These are phyloP conservation scores for Colletotrichum australisinense DNA, from an alignment of 2,329 filamentous ascomycete genomes.

Conservation along the genomic window DNA sequence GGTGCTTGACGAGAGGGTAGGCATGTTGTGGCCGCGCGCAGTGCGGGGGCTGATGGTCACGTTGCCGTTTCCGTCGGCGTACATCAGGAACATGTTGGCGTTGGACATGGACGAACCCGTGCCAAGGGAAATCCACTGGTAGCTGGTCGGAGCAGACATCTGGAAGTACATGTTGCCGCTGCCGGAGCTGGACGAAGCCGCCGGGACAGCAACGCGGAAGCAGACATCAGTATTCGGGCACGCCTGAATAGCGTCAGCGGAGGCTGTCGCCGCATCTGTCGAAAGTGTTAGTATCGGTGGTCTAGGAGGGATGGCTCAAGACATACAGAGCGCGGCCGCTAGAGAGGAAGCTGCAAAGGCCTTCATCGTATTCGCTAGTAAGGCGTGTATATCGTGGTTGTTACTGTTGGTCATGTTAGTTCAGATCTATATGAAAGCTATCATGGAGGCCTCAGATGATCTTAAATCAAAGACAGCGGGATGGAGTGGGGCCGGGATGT, in stretches of 20 bases:
- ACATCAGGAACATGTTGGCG: slow-evolving; percentile 72
- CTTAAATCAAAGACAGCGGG: neutral
- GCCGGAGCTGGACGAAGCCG: slow-evolving; percentile 56
- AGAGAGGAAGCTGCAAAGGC: slow-evolving; percentile 25
- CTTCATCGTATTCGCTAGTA: slow-evolving; percentile 23
- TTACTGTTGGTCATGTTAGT: neutral
- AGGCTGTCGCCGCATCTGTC: slow-evolving; percentile 41
- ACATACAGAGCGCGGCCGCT: slow-evolving; percentile 29
- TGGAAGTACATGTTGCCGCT: slow-evolving; percentile 71
- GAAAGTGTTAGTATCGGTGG: neutral
- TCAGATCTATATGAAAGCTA: neutral
- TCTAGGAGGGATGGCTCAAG: neutral
- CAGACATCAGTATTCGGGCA: slow-evolving; percentile 60
- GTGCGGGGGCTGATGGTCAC: slow-evolving; percentile 70
- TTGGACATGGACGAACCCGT: slow-evolving; percentile 66
- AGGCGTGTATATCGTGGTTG: neutral
- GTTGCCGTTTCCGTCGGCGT: slow-evolving; percentile 67
- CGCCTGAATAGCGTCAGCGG: slow-evolving; percentile 45
- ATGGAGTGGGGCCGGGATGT: neutral
- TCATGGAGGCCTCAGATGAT: neutral
- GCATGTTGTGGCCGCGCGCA: slow-evolving; percentile 60
- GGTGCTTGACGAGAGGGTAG: slow-evolving; percentile 55
- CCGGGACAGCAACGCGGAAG: slow-evolving; percentile 67
- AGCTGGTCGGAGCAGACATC: slow-evolving; percentile 63
- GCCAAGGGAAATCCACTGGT: slow-evolving; percentile 69